Evolutionary conservation across 2,329 filamentous ascomycete species (phyloP).

Genomic region (Clarireedia monteithiana): DNA sequence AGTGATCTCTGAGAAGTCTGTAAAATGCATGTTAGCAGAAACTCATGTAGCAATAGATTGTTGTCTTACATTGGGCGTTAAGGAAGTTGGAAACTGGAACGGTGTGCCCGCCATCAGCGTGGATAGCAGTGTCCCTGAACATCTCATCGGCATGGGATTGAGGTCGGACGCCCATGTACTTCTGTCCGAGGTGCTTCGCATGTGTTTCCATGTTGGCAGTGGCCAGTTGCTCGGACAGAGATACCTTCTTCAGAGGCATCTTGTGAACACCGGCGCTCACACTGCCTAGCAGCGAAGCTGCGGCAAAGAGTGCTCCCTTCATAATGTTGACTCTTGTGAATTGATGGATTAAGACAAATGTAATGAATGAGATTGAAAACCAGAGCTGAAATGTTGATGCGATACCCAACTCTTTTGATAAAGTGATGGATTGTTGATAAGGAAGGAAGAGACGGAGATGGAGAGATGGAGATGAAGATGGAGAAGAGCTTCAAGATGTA

Average conservation of each 20-base stretch:
- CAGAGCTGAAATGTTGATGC: too few species aligned
- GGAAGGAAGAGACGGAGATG: conserved; percentile 14
- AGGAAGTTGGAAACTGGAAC: conserved; percentile 95
- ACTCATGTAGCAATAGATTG: not conserved
- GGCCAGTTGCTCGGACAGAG: conserved; percentile 87
- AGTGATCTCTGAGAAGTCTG: conserved; percentile 94
- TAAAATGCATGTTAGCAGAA: conserved; percentile 9
- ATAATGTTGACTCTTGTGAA: conserved; percentile 42
- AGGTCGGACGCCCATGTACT: conserved; percentile 84
- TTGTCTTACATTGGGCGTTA: conserved; percentile 86
- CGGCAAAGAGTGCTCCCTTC: conserved; percentile 79
- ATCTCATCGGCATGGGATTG: conserved; percentile 64
- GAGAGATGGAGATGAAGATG: conserved; percentile 17
- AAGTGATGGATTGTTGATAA: conserved; percentile 15
- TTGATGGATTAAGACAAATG: conserved; percentile 24
- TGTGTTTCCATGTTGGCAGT: conserved; percentile 74
- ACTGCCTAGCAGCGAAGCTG: conserved; percentile 66
- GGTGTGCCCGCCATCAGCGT: conserved; percentile 61
- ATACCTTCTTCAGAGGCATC: conserved; percentile 96
- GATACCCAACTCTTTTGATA: conserved; percentile 2
- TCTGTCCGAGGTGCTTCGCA: conserved; percentile 78
- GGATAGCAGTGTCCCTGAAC: conserved; percentile 67
- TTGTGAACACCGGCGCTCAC: conserved; percentile 84
- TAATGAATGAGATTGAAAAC: conserved; percentile 1
- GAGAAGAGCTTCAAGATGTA: conserved; percentile 4